Evolutionary conservation across 768 basidiomycete genomes (phyloP).

Genomic region (Baorangia bicolor): DNA sequence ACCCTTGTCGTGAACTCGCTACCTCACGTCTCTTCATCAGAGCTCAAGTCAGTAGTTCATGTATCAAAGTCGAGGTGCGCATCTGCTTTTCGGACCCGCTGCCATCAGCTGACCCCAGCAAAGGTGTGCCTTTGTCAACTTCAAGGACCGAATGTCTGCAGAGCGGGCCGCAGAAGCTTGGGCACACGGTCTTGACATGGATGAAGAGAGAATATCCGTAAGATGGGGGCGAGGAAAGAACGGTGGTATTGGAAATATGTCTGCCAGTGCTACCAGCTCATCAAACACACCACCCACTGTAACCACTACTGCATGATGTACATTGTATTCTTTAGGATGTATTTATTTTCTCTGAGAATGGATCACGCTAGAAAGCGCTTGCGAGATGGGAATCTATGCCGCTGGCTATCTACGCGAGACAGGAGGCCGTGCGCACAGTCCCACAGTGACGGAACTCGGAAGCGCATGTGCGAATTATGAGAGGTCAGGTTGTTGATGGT

Average conservation of each 20-base stretch:
- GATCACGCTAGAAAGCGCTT: not conserved
- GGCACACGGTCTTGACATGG: conserved; percentile 88
- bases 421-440: not conserved
- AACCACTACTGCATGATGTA: conserved; percentile 14
- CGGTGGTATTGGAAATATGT: conserved; percentile 34
- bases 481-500: conserved; percentile 43
- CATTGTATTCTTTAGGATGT: not conserved
- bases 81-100: not conserved
- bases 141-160: conserved; percentile 77
- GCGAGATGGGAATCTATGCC: not conserved
- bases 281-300: conserved; percentile 6
- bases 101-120: not conserved
- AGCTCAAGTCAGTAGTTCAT: conserved; percentile 82
- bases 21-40: conserved; percentile 57
- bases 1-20: conserved; percentile 68
- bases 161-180: conserved; percentile 88
- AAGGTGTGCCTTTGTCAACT: conserved; percentile 96
- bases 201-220: conserved; percentile 67
- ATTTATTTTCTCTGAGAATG: not conserved
- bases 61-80: conserved; percentile 74
- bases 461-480: conserved; percentile 42
- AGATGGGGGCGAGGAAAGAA: conserved; percentile 87
- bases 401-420: not conserved
- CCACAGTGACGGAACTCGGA: conserved; percentile 44
- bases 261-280: conserved; percentile 9